Percentiles rank a stretch among this genome's conserved stretches.
phyloP scores from a whole-genome alignment of 75 land plant species.

The Gnetum montanum region DNA sequence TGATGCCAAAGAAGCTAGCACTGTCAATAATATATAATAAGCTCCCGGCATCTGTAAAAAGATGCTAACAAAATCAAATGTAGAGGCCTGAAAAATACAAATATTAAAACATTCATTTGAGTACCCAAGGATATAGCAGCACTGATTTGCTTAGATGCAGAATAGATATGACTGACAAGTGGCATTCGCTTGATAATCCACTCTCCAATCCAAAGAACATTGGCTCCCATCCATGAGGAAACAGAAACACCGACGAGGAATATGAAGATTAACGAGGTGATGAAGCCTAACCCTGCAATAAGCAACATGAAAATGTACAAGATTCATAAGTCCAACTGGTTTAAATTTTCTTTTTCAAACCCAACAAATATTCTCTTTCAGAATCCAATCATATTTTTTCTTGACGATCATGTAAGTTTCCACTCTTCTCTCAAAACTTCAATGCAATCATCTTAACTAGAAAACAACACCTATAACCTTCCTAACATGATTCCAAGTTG shows the following conservation, averaged over 20 bases:
- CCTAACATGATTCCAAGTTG: no score
- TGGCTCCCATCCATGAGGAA: constrained; percentile 74
- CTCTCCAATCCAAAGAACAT: constrained; percentile 65
- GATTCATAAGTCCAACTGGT: neutral
- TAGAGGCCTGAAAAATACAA: neutral
- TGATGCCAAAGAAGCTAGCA: neutral
- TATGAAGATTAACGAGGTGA: constrained; percentile 47
- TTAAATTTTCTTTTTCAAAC: no score
- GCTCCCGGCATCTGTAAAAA: neutral
- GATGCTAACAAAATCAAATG: neutral
- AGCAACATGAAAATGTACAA: neutral
- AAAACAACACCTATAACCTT: no score
- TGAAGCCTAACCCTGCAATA: constrained; percentile 42
- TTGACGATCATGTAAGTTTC: neutral
- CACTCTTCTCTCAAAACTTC: neutral
- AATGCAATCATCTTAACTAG: no score
- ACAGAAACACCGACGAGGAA: constrained; percentile 56
- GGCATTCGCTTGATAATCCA: constrained; percentile 89
- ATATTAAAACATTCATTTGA: neutral
- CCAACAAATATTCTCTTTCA: no score
- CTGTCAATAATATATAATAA: no score
- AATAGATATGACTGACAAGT: constrained; percentile 60
- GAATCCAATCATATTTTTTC: no score
- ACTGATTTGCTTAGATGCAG: constrained; percentile 58
- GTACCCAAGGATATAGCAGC: constrained; percentile 58